Percentiles rank a stretch among this genome's conserved stretches.
These are phyloP conservation scores for Rosellinia necatrix DNA, from an alignment of 2,329 filamentous ascomycete genomes.

Conservation along the genomic window DNA sequence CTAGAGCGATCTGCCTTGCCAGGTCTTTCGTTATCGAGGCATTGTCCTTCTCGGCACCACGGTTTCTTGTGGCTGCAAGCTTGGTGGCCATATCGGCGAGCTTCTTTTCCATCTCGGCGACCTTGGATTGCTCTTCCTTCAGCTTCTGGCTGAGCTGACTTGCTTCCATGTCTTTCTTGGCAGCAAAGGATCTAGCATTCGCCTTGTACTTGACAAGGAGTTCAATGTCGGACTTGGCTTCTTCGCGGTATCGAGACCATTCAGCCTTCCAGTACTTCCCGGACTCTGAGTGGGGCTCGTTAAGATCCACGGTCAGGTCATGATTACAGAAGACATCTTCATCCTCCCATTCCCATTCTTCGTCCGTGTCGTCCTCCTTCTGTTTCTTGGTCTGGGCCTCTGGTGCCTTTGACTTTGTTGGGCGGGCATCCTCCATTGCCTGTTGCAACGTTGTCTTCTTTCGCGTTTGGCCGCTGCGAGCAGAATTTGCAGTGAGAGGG, in stretches of 20 bases:
- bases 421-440: constrained; percentile 39
- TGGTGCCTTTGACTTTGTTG: constrained; percentile 25
- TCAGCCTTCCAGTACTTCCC: constrained; percentile 81
- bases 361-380: constrained; percentile 47
- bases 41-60: constrained; percentile 50
- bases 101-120: constrained; percentile 65
- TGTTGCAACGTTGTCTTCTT: constrained; percentile 37
- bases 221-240: constrained; percentile 74
- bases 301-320: constrained; percentile 72
- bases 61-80: constrained; percentile 48
- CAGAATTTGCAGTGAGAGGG: constrained; percentile 28
- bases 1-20: constrained; percentile 60
- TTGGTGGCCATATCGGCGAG: constrained; percentile 65
- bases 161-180: constrained; percentile 75
- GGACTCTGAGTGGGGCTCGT: constrained; percentile 74
- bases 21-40: constrained; percentile 58
- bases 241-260: constrained; percentile 73
- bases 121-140: constrained; percentile 69
- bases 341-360: constrained; percentile 64
- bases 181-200: constrained; percentile 77
- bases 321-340: constrained; percentile 56
- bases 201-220: constrained; percentile 81
- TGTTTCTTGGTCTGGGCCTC: constrained; percentile 33
- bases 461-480: constrained; percentile 26
- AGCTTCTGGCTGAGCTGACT: constrained; percentile 68